These are phyloP conservation scores for Westerdykella aurantiaca DNA, from an alignment of 2,329 filamentous ascomycete species.

Conservation along the genomic window DNA sequence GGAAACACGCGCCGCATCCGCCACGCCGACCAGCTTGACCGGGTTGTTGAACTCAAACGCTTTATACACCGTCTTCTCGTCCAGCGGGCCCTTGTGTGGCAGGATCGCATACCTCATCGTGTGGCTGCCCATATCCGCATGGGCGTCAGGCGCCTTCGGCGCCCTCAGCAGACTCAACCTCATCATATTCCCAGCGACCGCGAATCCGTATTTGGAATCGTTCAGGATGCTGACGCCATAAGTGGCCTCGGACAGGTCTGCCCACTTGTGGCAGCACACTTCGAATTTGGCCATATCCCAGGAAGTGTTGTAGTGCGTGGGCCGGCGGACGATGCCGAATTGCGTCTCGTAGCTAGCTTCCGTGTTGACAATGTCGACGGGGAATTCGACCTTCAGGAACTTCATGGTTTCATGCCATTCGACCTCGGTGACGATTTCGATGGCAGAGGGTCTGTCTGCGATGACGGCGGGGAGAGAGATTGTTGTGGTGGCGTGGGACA, in stretches of 20 bases:
- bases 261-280: slow-evolving; percentile 92
- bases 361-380: slow-evolving; percentile 82
- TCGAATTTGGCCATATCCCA: slow-evolving; percentile 99
- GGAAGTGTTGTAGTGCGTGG: slow-evolving; percentile 95
- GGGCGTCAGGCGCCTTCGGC: slow-evolving; percentile 85
- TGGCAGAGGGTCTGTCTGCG: slow-evolving; percentile 58
- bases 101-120: slow-evolving; percentile 85
- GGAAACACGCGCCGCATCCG: slow-evolving; percentile 1
- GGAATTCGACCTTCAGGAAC: slow-evolving; percentile 98
- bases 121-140: slow-evolving; percentile 91
- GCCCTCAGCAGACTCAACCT: slow-evolving; percentile 77
- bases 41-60: slow-evolving; percentile 90
- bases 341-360: slow-evolving; percentile 95
- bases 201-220: slow-evolving; percentile 94
- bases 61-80: slow-evolving; percentile 68
- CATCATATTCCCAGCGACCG: slow-evolving; percentile 84
- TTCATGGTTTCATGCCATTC: slow-evolving; percentile 97
- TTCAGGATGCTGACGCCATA: slow-evolving; percentile 93
- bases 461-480: slow-evolving; percentile 70
- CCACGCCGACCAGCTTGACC: slow-evolving; percentile 51
- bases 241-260: slow-evolving; percentile 78
- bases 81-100: slow-evolving; percentile 70
- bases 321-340: slow-evolving; percentile 79
- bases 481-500: slow-evolving; percentile 80
- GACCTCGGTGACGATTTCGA: slow-evolving; percentile 80